These are phyloP conservation scores for Flaveria ramosissima DNA, from an alignment of 129 eudicot genomes.

Conservation along the genomic window DNA sequence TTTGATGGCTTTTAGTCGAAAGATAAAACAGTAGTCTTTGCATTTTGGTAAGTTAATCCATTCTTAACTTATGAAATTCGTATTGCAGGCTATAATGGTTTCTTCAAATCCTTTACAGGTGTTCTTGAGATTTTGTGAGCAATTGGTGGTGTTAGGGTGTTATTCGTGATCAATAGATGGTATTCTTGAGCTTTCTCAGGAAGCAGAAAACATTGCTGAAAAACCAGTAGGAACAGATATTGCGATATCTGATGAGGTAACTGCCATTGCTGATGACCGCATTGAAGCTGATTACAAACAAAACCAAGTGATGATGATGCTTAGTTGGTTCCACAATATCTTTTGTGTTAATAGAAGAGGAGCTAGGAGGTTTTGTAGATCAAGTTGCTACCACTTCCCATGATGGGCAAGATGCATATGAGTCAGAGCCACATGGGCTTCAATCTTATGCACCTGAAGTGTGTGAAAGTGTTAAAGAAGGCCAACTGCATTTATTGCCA, in stretches of 20 bases:
- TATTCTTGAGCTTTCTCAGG: conserved; percentile 15
- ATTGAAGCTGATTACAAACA: conserved; percentile 41
- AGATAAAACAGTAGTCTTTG: too few relatives aligned
- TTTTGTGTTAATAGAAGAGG: conserved; percentile 33
- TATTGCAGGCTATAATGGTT: too few relatives aligned
- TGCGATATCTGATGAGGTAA: conserved; percentile 33
- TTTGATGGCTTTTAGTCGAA: too few relatives aligned
- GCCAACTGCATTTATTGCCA: not conserved
- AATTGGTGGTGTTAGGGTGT: too few relatives aligned
- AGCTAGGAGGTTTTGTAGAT: conserved; percentile 31
- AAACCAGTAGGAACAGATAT: conserved; percentile 34
- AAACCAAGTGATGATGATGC: conserved; percentile 31
- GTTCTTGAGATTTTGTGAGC: too few relatives aligned
- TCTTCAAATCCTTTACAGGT: too few relatives aligned
- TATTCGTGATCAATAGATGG: too few relatives aligned
- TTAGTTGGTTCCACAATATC: conserved; percentile 23
- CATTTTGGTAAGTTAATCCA: too few relatives aligned
- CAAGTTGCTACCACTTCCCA: conserved; percentile 26
- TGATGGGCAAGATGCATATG: conserved; percentile 20
- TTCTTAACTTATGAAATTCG: too few relatives aligned
- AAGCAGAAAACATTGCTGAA: conserved; percentile 24
- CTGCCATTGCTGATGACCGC: conserved; percentile 23
- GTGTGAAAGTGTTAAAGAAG: too few relatives aligned
- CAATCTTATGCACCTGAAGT: conserved; percentile 33
- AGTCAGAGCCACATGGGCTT: conserved; percentile 31